Conservation (phyloP, 129 eudicot species). For the Erigeron canadensis region DNA sequence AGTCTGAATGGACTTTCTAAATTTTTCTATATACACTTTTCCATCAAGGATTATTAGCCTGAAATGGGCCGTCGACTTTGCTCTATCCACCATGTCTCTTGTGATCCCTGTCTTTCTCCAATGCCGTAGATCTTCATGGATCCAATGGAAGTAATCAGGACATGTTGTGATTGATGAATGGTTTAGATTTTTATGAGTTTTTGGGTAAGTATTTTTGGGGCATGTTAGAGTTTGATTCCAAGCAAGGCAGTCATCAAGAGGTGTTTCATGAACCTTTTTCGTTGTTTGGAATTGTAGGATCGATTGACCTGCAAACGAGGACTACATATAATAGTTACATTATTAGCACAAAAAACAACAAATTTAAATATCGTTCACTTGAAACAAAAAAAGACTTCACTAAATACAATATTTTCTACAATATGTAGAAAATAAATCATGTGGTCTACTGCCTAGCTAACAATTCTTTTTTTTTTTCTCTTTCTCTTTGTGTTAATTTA, state of each 20-base stretch:
- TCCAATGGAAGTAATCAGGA: constrained; percentile 89
- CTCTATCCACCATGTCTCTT: constrained; percentile 67
- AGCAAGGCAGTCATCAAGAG: constrained; percentile 47
- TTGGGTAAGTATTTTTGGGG: constrained; percentile 56
- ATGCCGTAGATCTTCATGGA: constrained; percentile 69
- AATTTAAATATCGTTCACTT: not conserved
- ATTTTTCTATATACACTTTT: constrained; percentile 62
- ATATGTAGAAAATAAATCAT: too few relatives aligned
- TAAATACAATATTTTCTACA: not conserved
- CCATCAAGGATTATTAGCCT: constrained; percentile 61
- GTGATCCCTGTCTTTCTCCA: constrained; percentile 75
- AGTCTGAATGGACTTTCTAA: constrained; percentile 52
- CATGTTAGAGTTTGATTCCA: constrained; percentile 67
- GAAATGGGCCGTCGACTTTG: constrained; percentile 56
- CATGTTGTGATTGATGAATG: constrained; percentile 45
- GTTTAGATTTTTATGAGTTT: constrained; percentile 20
- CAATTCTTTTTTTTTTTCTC: too few relatives aligned
- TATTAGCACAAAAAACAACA: not conserved
- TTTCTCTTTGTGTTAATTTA: too few relatives aligned
- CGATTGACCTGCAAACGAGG: constrained; percentile 36
- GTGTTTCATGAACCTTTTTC: constrained; percentile 18
- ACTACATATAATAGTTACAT: constrained; percentile 28
- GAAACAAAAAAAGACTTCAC: not conserved
- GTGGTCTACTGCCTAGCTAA: too few relatives aligned
- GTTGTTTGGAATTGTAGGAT: constrained; percentile 16